Evolutionary conservation across 2,329 filamentous ascomycete genomes (phyloP).

Genomic region (Fusarium brachygibbosum): DNA sequence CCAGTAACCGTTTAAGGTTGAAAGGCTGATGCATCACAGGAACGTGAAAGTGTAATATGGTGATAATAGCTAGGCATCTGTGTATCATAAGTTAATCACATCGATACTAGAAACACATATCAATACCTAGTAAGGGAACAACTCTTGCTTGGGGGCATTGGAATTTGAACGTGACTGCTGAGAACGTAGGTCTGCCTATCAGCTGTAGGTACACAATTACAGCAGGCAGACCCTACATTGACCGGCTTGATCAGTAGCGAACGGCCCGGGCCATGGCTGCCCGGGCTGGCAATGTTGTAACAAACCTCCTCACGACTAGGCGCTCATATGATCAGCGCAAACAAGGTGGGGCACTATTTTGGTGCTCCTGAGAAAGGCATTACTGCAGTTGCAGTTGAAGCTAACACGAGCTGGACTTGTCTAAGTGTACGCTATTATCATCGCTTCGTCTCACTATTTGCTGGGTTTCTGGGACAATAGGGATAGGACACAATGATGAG

Average conservation of each 20-base stretch:
- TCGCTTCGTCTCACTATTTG: not conserved
- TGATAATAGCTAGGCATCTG: not conserved
- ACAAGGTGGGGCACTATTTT: conserved; percentile 18
- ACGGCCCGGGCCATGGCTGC: conserved; percentile 34
- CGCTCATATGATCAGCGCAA: conserved; percentile 15
- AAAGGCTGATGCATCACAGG: conserved; percentile 24
- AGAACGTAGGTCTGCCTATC: not conserved
- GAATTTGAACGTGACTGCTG: not conserved
- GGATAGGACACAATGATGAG: too few species aligned
- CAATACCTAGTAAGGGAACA: not conserved
- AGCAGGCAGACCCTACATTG: not conserved
- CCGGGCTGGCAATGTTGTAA: conserved; percentile 2
- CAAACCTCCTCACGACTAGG: conserved; percentile 11
- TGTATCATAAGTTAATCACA: not conserved
- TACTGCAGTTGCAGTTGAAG: conserved; percentile 10
- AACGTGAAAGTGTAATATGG: conserved; percentile 9
- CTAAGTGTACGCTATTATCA: not conserved
- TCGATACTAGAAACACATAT: not conserved
- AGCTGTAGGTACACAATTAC: not conserved
- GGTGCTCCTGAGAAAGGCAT: not conserved
- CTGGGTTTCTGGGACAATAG: not conserved
- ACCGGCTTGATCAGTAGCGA: conserved; percentile 13
- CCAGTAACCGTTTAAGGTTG: conserved; percentile 14
- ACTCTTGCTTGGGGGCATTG: not conserved
- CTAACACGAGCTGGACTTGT: conserved; percentile 18